Conservation (phyloP, 2,329 filamentous ascomycete genomes). For the Neofusicoccum laricinum region DNA sequence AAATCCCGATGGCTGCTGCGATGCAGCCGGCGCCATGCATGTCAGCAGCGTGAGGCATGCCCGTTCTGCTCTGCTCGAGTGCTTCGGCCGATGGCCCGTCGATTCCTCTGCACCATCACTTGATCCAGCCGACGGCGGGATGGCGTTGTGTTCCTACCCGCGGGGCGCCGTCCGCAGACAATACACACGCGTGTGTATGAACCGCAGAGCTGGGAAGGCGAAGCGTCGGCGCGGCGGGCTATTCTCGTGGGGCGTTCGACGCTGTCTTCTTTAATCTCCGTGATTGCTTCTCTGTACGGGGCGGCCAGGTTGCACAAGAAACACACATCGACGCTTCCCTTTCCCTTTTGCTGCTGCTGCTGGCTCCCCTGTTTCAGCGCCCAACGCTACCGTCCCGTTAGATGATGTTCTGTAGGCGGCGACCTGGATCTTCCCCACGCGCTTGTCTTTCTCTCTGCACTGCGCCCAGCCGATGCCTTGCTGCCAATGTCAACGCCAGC, state of each 20-base stretch:
- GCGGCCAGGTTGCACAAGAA: background rate
- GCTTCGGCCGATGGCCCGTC: too few relatives aligned
- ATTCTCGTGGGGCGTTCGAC: conserved; percentile 2
- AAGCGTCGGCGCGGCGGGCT: background rate
- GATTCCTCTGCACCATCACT: too few relatives aligned
- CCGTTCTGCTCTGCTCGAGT: too few relatives aligned
- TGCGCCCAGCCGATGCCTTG: too few relatives aligned
- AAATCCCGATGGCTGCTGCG: too few relatives aligned
- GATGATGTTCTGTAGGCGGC: too few relatives aligned
- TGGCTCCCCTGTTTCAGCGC: background rate
- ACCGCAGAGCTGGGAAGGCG: background rate
- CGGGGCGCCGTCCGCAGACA: too few relatives aligned
- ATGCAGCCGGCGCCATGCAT: too few relatives aligned
- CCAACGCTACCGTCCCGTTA: too few relatives aligned
- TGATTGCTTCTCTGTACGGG: background rate
- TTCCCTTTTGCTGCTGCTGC: background rate
- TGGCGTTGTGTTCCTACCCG: too few relatives aligned
- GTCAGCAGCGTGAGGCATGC: too few relatives aligned
- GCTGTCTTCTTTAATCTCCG: conserved; percentile 9
- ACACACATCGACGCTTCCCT: background rate
- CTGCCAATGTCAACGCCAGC: background rate
- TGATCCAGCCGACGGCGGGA: too few relatives aligned
- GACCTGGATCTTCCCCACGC: background rate
- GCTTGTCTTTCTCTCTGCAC: background rate
- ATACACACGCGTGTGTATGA: background rate